These are phyloP conservation scores for Plasmodium gonderi DNA, from an alignment of 169 alveolate species.

Conservation along the genomic window DNA sequence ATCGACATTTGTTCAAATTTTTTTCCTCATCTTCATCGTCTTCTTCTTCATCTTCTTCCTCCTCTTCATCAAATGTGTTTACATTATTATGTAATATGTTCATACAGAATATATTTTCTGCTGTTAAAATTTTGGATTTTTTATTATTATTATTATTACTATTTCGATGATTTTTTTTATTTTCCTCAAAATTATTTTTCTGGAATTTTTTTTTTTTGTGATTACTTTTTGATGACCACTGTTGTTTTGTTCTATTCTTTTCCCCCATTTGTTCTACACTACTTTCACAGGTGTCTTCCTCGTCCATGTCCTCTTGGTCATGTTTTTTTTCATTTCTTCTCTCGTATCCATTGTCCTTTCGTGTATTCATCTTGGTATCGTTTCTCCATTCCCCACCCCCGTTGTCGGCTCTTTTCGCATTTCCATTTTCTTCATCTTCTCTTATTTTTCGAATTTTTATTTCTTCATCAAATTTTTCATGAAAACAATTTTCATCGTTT, in stretches of 20 bases:
- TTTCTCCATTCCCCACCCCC: neutral
- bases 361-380: neutral
- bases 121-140: constrained; percentile 51
- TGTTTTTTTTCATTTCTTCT: neutral
- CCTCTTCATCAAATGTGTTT: constrained; percentile 75
- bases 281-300: neutral
- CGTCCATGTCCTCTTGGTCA: neutral
- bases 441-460: constrained; percentile 15
- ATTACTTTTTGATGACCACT: neutral
- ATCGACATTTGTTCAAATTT: constrained; percentile 56
- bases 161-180: neutral
- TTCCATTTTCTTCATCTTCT: constrained; percentile 2
- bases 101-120: constrained; percentile 72
- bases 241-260: neutral
- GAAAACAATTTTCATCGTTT: neutral
- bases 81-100: constrained; percentile 72
- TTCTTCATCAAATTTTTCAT: constrained; percentile 15
- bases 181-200: neutral
- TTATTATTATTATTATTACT: constrained; percentile 8
- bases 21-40: constrained; percentile 55
- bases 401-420: neutral
- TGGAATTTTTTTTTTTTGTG: neutral
- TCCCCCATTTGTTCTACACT: neutral
- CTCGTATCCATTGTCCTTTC: neutral
- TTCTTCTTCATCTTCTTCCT: constrained; percentile 62